These are phyloP conservation scores for Prunus dulcis DNA, from an alignment of 306 rosid genomes.

Conservation along the genomic window DNA sequence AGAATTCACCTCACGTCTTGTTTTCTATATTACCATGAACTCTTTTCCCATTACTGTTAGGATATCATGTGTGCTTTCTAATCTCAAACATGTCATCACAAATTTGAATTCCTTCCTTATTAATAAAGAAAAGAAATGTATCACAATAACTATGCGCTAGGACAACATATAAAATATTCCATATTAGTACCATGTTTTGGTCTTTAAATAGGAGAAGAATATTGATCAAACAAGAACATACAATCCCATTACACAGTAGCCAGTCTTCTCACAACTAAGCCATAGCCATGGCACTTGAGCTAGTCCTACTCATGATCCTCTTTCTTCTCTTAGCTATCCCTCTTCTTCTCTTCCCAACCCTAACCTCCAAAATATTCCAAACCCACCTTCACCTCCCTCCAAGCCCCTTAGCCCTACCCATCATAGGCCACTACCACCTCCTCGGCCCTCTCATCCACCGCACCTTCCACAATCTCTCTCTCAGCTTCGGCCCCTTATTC, in stretches of 20 bases:
- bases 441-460: slow-evolving; percentile 31
- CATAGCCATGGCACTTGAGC: background rate
- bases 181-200: background rate
- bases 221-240: background rate
- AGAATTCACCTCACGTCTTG: no score
- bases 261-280: background rate
- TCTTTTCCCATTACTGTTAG: no score
- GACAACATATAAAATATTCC: background rate
- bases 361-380: background rate
- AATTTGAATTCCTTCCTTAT: no score
- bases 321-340: background rate
- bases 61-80: no score
- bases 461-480: slow-evolving; percentile 25
- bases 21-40: no score
- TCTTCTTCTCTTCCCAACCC: background rate
- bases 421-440: slow-evolving; percentile 14
- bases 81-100: no score
- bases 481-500: slow-evolving; percentile 35
- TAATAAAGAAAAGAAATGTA: no score
- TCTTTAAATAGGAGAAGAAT: background rate
- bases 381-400: slow-evolving; percentile 29
- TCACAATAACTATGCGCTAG: no score
- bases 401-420: slow-evolving; percentile 27
- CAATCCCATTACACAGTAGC: no score
- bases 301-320: background rate